Evolutionary conservation across 2,329 filamentous ascomycete species (phyloP).

Genomic region (Penicillium sp.): DNA sequence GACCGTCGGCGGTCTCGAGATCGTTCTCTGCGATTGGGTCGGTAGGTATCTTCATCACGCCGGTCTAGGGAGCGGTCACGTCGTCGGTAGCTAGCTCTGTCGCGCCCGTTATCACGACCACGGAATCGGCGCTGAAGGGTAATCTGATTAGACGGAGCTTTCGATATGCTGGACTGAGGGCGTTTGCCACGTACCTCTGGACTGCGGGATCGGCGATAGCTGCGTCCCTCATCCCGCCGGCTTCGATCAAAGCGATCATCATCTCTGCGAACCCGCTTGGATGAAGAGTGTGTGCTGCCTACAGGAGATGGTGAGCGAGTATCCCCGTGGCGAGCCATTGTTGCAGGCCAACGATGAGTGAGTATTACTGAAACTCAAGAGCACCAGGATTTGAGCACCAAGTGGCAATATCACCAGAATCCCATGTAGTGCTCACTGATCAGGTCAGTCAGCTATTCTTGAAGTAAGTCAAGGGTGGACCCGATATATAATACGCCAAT

Average conservation of each 20-base stretch:
- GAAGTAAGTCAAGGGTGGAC: neutral
- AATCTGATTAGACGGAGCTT: neutral
- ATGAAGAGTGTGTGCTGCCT: conserved; percentile 77
- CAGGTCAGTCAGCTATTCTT: neutral
- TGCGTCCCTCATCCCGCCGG: conserved; percentile 52
- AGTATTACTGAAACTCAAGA: conserved; percentile 46
- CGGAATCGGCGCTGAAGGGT: conserved; percentile 52
- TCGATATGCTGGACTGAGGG: neutral
- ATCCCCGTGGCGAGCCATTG: conserved; percentile 62
- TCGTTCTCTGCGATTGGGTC: conserved; percentile 61
- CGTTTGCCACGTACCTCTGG: conserved; percentile 44
- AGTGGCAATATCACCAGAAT: neutral
- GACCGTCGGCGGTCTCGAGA: conserved; percentile 66
- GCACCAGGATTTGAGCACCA: conserved; percentile 17
- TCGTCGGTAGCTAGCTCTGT: conserved; percentile 61
- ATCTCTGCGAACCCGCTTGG: conserved; percentile 61
- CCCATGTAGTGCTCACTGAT: neutral
- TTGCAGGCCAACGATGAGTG: conserved; percentile 55
- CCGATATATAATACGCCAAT: neutral
- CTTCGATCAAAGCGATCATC: conserved; percentile 54
- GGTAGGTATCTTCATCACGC: conserved; percentile 60
- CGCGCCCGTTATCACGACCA: conserved; percentile 55
- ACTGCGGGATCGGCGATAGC: conserved; percentile 48
- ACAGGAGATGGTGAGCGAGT: conserved; percentile 88
- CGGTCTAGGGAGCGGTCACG: conserved; percentile 67